A percentile compares a stretch with the other conserved stretches of the same genome.
Evolutionary conservation across 768 basidiomycete genomes (phyloP).

Genomic region (Psilocybe cubensis): DNA sequence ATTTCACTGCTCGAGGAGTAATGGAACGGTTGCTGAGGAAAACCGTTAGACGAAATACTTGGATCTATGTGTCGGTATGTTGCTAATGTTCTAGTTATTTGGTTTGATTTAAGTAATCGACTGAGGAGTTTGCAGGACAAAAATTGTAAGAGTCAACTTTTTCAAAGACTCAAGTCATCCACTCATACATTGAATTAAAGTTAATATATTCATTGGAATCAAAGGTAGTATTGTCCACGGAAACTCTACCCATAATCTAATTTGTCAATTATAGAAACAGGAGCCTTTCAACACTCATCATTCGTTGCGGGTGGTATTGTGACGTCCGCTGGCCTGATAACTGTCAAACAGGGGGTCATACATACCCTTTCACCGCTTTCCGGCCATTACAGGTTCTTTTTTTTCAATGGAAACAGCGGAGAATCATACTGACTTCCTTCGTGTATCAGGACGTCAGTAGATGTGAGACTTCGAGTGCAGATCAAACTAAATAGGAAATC

Average conservation of each 20-base stretch:
- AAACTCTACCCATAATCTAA: neutral
- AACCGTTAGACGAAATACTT: slow-evolving; percentile 62
- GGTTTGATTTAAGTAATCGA: neutral
- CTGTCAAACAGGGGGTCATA: slow-evolving; percentile 63
- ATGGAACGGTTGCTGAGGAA: slow-evolving; percentile 58
- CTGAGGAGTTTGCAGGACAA: slow-evolving; percentile 42
- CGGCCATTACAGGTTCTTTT: slow-evolving; percentile 60
- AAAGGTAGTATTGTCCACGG: slow-evolving; percentile 41
- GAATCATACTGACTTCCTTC: neutral
- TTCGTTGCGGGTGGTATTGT: slow-evolving; percentile 61
- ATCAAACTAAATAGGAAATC: neutral
- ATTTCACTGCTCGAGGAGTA: slow-evolving; percentile 55
- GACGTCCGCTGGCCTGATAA: slow-evolving; percentile 67
- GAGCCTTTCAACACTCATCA: slow-evolving; percentile 70
- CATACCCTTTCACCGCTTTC: slow-evolving; percentile 65
- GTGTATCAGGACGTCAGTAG: slow-evolving; percentile 50
- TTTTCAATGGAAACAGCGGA: neutral
- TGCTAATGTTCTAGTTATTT: neutral
- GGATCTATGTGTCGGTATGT: slow-evolving; percentile 69
- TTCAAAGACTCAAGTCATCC: neutral
- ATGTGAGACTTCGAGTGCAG: slow-evolving; percentile 34
- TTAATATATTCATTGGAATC: slow-evolving; percentile 70
- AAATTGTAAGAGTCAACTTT: slow-evolving; percentile 43
- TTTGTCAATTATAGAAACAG: slow-evolving; percentile 40
- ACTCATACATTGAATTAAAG: slow-evolving; percentile 27